Percentiles rank a stretch among this genome's conserved stretches.
Conservation (phyloP, 2,329 filamentous ascomycete genomes). For the Verticillium nonalfalfae region DNA sequence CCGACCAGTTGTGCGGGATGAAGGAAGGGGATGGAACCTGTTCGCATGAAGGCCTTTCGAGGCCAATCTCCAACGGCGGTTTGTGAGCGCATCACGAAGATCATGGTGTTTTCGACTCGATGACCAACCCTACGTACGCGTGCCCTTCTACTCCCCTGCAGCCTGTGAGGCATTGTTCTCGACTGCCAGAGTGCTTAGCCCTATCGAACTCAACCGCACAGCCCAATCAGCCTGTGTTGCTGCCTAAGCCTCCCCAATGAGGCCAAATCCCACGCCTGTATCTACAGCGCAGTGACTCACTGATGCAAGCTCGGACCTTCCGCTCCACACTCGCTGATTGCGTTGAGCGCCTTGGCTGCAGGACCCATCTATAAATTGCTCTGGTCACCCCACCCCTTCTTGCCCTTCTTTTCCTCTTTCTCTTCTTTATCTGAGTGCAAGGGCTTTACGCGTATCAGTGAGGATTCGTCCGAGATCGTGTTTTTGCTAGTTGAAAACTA, state of each 20-base stretch:
- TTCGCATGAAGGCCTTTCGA: neutral
- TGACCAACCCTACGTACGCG: too few relatives aligned
- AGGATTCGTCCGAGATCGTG: constrained; percentile 81
- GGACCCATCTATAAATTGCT: neutral
- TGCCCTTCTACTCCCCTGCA: too few relatives aligned
- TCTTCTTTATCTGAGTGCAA: constrained; percentile 57
- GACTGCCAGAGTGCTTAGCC: neutral
- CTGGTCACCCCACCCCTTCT: neutral
- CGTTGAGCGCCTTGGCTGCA: neutral
- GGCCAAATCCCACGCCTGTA: neutral
- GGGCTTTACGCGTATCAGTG: constrained; percentile 79
- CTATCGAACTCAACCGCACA: neutral
- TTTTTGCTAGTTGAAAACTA: constrained; percentile 93
- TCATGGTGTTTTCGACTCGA: neutral
- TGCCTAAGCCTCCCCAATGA: neutral
- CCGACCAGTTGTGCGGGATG: neutral
- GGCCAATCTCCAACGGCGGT: neutral
- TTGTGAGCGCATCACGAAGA: neutral
- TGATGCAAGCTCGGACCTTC: neutral
- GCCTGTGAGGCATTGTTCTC: too few relatives aligned
- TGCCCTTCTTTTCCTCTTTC: constrained; percentile 25
- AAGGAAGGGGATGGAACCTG: neutral
- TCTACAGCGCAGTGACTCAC: neutral
- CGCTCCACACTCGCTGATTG: neutral
- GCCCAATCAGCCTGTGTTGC: neutral